A percentile compares a stretch with the other conserved stretches of the same genome.
Evolutionary conservation across 192 early-diverging fungal species (phyloP).

Genomic region (Lobosporangium transversale): DNA sequence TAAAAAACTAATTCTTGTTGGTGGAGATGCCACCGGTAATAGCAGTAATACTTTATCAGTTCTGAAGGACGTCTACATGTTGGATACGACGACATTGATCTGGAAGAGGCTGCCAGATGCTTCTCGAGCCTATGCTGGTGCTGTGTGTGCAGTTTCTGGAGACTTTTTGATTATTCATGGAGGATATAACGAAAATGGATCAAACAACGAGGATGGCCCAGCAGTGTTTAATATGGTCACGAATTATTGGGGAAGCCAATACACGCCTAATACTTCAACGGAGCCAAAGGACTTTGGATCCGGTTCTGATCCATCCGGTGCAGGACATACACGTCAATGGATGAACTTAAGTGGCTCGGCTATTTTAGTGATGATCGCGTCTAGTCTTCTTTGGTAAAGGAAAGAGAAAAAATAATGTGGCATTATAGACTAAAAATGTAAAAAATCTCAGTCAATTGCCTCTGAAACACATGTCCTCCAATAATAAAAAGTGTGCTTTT

Average conservation of each 20-base stretch:
- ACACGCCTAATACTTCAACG: not conserved
- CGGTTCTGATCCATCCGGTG: too few relatives aligned
- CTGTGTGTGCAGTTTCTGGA: not conserved
- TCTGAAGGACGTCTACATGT: not conserved
- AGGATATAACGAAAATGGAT: not conserved
- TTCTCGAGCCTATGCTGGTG: not conserved
- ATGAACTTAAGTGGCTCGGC: too few relatives aligned
- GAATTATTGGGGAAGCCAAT: not conserved
- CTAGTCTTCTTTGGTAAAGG: too few relatives aligned
- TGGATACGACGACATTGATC: not conserved
- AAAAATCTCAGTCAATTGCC: too few relatives aligned
- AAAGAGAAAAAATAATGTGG: too few relatives aligned
- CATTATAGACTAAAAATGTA: too few relatives aligned
- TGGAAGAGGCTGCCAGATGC: not conserved
- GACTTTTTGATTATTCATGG: not conserved
- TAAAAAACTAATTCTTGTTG: conserved; percentile 4
- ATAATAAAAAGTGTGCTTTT: too few relatives aligned
- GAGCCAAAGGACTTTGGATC: too few relatives aligned
- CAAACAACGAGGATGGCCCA: not conserved
- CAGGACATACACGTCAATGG: too few relatives aligned
- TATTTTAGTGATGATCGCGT: too few relatives aligned
- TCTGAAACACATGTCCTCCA: too few relatives aligned
- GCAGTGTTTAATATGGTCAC: not conserved
- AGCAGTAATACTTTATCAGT: not conserved
- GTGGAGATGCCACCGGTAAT: not conserved